These are phyloP conservation scores for Macrocybe gigantea DNA, from an alignment of 768 basidiomycete genomes.

Conservation along the genomic window DNA sequence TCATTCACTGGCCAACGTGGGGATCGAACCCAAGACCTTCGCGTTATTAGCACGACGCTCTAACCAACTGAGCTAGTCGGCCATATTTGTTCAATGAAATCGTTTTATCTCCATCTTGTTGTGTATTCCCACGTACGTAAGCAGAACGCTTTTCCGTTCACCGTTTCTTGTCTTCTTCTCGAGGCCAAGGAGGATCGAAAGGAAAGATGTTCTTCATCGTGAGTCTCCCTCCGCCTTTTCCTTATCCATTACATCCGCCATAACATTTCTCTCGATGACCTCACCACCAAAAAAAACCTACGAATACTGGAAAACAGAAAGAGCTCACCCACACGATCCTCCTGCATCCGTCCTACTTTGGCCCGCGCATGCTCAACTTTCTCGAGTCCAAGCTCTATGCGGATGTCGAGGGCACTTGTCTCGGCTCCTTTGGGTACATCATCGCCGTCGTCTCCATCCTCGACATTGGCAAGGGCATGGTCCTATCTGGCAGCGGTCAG, in stretches of 20 bases:
- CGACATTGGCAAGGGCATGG: slow-evolving; percentile 90
- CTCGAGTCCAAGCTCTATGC: slow-evolving; percentile 90
- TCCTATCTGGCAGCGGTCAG: slow-evolving; percentile 86
- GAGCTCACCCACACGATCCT: slow-evolving; percentile 96
- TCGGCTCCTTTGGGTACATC: slow-evolving; percentile 92
- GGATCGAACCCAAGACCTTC: slow-evolving; percentile 81
- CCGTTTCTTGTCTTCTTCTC: neutral
- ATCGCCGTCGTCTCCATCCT: slow-evolving; percentile 88
- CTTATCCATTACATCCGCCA: neutral
- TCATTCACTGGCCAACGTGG: slow-evolving; percentile 55
- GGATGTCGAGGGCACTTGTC: slow-evolving; percentile 96
- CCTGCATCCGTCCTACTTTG: slow-evolving; percentile 97
- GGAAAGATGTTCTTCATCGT: slow-evolving; percentile 66
- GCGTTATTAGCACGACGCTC: slow-evolving; percentile 88
- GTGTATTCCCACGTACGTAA: neutral
- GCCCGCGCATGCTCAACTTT: slow-evolving; percentile 90
- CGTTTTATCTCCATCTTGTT: neutral
- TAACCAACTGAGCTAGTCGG: slow-evolving; percentile 94
- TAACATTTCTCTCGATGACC: neutral
- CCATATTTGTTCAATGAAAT: slow-evolving; percentile 20
- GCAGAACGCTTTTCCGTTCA: neutral
- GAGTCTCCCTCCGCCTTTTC: slow-evolving; percentile 22
- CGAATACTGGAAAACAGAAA: slow-evolving; percentile 49
- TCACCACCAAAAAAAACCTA: neutral
- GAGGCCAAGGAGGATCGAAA: neutral